Evolutionary conservation across 495 filamentous ascomycete genomes (phyloP).

Genomic region (Talaromyces stipitatus): DNA sequence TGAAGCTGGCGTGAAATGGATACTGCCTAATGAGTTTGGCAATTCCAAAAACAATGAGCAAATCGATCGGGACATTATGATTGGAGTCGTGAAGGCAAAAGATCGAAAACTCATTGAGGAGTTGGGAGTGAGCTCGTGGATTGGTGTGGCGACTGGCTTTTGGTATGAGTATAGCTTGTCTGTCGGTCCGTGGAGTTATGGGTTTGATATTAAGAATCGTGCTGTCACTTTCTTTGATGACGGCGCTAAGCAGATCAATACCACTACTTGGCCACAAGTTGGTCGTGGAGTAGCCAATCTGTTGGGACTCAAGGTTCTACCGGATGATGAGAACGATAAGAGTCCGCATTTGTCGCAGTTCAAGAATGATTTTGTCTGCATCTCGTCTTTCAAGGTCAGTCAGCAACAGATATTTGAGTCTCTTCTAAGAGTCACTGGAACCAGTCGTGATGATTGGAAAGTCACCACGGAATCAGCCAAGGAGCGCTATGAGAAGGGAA

Average conservation of each 20-base stretch:
- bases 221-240: constrained; percentile 42
- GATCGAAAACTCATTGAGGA: constrained; percentile 28
- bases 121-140: constrained; percentile 39
- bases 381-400: constrained; percentile 39
- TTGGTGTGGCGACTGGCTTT: constrained; percentile 38
- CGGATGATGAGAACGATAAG: constrained; percentile 37
- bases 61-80: constrained; percentile 24
- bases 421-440: constrained; percentile 44
- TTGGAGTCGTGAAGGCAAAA: constrained; percentile 10
- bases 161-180: constrained; percentile 49
- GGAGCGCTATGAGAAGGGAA: constrained; percentile 35
- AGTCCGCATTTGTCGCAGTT: constrained; percentile 21
- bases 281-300: constrained; percentile 38
- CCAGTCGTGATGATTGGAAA: constrained; percentile 47
- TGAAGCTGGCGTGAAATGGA: constrained; percentile 50
- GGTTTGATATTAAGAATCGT: constrained; percentile 37
- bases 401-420: constrained; percentile 49
- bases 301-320: constrained; percentile 33
- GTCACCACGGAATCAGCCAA: constrained; percentile 32
- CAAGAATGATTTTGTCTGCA: constrained; percentile 32
- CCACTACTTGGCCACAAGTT: constrained; percentile 34
- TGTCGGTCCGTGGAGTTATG: constrained; percentile 25
- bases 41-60: constrained; percentile 26
- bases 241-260: constrained; percentile 30
- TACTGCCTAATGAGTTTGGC: constrained; percentile 58